Base-by-base conservation (phyloP, 2,329 filamentous ascomycete genomes). In the Penicillium olsonii region DNA sequence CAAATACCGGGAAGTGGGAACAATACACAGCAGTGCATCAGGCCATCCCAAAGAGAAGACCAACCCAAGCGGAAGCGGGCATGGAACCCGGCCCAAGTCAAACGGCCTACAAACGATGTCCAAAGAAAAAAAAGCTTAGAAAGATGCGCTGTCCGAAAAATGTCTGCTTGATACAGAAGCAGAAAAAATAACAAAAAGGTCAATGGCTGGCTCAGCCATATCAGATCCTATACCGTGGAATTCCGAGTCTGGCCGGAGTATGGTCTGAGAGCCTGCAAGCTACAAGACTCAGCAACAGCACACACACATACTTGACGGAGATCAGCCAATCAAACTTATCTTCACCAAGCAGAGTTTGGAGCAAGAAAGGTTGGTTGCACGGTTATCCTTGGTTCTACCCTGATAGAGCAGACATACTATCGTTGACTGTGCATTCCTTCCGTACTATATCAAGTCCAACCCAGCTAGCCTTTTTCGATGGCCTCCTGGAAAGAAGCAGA, bases 101-200 rank as follows among this genome's bases (percentile, higher is more conserved):
- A 59, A 62, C 57, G 57, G 45, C 42, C 29, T 46, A 51, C 59
- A 60, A 61, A 61, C 55, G 53, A 29, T n/a, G 11, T 31, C 29
- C n/a, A 6, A 26, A 27, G n/a, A 15, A 29, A 17, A 9, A 37
- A 34, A 37, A 22, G 39, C 45, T 12, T 14, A 12, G 19, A 34
- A 4, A 37, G 15, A 29, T 50, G 46, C 27, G 46, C 51, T 53
- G 39, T 53, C 47, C 46, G n/a, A 51, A 40, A 17, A 12, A 4
- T 5, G 18, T 38, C 19, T 14, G 8, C 33, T 43, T 2, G 22
- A 14, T 24, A 24, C 14, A 18, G 9, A 37, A 37, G 12, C 17
- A 33, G 45, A 6, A 17, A 29, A 35, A 17, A 19, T n/a, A 22
- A 51, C 9, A 19, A 38, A 47, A 45, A 42, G 14, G 19, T 38